phyloP scores from a whole-genome alignment of 1,139 yeast genomes.

The Keqinozyma sinolaborantium region DNA sequence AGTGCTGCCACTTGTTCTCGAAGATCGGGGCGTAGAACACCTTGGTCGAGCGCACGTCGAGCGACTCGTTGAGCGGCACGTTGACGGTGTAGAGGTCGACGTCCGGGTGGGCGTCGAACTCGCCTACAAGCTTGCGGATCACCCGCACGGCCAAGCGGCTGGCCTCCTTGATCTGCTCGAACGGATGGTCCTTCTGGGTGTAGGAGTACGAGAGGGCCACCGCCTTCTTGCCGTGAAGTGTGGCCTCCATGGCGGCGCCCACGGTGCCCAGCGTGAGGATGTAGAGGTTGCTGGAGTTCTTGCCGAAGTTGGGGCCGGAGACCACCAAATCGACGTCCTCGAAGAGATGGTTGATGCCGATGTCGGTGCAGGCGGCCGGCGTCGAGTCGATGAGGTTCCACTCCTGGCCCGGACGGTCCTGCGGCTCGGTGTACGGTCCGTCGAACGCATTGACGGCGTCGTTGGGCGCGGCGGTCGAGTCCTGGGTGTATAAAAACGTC shows the following conservation, averaged over 20 bases:
- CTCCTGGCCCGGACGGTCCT: conserved; percentile 49
- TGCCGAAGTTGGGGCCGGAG: conserved; percentile 94
- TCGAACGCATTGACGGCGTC: conserved; percentile 43
- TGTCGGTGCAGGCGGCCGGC: conserved; percentile 93
- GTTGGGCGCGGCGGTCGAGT: conserved; percentile 25
- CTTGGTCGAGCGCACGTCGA: conserved; percentile 51
- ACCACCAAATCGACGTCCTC: conserved; percentile 67
- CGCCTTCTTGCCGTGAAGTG: conserved; percentile 69
- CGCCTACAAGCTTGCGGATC: conserved; percentile 51
- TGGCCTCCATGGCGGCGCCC: conserved; percentile 96
- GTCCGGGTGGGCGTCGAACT: conserved; percentile 46
- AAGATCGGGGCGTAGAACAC: conserved; percentile 73
- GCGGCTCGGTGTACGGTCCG: conserved; percentile 68
- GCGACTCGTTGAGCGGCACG: conserved; percentile 62
- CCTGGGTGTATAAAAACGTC: conserved; percentile 57
- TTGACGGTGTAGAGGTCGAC: conserved; percentile 82
- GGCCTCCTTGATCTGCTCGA: conserved; percentile 58
- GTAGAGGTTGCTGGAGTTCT: conserved; percentile 87
- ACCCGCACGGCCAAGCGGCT: conserved; percentile 64
- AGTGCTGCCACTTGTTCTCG: conserved; percentile 68
- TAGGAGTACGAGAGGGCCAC: conserved; percentile 86
- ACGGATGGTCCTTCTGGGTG: conserved; percentile 51
- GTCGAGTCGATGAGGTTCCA: conserved; percentile 90
- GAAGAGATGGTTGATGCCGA: conserved; percentile 77
- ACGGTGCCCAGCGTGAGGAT: conserved; percentile 94